These are phyloP conservation scores for Leptographium radiaticola DNA, from an alignment of 2,329 filamentous ascomycete genomes.

Conservation along the genomic window DNA sequence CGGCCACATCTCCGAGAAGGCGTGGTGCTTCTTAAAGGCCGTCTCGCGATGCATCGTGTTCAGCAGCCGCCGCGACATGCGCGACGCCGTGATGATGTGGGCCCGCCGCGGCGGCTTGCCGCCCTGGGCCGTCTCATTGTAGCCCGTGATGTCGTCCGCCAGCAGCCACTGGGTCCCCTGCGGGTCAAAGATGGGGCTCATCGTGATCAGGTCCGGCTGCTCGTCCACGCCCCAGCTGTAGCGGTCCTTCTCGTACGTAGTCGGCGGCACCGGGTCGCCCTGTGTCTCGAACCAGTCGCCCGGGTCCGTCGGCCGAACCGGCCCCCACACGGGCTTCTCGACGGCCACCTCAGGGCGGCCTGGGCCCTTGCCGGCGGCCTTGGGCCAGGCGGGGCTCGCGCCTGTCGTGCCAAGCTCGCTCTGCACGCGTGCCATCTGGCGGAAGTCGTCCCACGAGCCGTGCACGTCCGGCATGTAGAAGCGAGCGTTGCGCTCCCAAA, in stretches of 20 bases:
- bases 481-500: conserved; percentile 68
- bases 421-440: conserved; percentile 62
- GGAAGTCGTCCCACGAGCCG: conserved; percentile 69
- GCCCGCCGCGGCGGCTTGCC: conserved; percentile 60
- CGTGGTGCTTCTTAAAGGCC: conserved; percentile 69
- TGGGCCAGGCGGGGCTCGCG: conserved; percentile 55
- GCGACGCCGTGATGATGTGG: conserved; percentile 77
- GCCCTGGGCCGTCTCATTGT: conserved; percentile 43
- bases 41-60: conserved; percentile 87
- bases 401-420: conserved; percentile 55
- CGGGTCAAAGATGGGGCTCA: conserved; percentile 87
- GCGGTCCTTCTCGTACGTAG: conserved; percentile 61
- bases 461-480: conserved; percentile 70
- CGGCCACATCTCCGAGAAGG: conserved; percentile 96
- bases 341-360: conserved; percentile 10
- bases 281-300: conserved; percentile 61
- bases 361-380: conserved; percentile 27
- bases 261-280: conserved; percentile 61
- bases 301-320: conserved; percentile 53
- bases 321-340: conserved; percentile 71
- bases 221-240: conserved; percentile 82
- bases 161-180: conserved; percentile 77
- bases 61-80: conserved; percentile 69
- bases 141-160: conserved; percentile 71
- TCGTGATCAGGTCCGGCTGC: conserved; percentile 80